Evolutionary conservation across 2,329 filamentous ascomycete species (phyloP).

Genomic region (Arthroderma sp.): DNA sequence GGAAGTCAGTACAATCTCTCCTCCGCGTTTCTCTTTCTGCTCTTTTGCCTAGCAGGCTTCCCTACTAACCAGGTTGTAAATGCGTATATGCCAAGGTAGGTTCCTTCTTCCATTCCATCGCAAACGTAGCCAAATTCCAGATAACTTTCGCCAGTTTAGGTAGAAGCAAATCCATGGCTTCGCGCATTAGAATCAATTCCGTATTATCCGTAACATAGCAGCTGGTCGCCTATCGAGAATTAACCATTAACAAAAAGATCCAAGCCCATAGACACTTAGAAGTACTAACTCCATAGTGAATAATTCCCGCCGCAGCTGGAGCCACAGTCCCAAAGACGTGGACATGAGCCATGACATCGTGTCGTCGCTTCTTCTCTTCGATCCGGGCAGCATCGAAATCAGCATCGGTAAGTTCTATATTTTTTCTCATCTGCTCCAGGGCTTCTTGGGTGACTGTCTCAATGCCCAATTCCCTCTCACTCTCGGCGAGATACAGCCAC

Average conservation of each 20-base stretch:
- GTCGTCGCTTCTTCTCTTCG: conserved; percentile 61
- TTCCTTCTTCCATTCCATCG: conserved; percentile 56
- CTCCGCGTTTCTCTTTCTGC: too few relatives aligned
- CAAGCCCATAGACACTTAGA: conserved; percentile 1
- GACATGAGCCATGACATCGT: conserved; percentile 55
- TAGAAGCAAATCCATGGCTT: conserved; percentile 62
- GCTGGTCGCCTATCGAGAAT: not conserved
- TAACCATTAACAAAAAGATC: not conserved
- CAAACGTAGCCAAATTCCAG: conserved; percentile 58
- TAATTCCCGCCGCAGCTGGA: conserved; percentile 67
- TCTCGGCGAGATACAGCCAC: conserved; percentile 74
- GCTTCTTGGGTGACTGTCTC: conserved; percentile 57
- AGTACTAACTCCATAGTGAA: conserved; percentile 51
- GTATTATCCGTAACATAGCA: conserved; percentile 5
- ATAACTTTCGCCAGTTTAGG: conserved; percentile 70
- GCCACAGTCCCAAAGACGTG: conserved; percentile 56
- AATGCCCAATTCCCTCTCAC: conserved; percentile 68
- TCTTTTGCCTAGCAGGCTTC: not conserved
- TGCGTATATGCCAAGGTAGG: conserved; percentile 69
- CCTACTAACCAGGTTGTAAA: conserved; percentile 26
- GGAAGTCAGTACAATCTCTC: too few relatives aligned
- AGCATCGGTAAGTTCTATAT: conserved; percentile 61
- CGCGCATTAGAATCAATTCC: conserved; percentile 51
- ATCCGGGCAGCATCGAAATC: conserved; percentile 62
- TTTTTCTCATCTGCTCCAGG: conserved; percentile 60